phyloP scores from a whole-genome alignment of 805 yeast genomes.

The Grigorovia jiainica region DNA sequence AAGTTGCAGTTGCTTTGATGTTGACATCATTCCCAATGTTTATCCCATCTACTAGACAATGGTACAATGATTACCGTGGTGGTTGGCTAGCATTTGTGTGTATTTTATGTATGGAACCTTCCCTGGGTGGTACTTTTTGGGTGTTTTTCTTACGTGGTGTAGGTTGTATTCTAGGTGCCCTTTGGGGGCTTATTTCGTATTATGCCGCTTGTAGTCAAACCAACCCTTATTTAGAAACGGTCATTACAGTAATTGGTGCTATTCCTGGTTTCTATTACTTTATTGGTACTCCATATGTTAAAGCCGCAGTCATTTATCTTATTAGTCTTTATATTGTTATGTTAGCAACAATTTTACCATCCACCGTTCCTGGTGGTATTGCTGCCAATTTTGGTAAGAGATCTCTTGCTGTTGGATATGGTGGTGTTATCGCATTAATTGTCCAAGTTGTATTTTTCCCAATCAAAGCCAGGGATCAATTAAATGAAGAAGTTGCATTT shows the following conservation, averaged over 20 bases:
- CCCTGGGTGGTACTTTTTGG: conserved; percentile 42
- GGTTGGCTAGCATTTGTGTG: conserved; percentile 48
- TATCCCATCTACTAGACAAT: conserved; percentile 36
- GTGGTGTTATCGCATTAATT: conserved; percentile 38
- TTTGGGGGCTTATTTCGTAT: conserved; percentile 41
- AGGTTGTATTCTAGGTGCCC: conserved; percentile 39
- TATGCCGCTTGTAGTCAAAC: conserved; percentile 35
- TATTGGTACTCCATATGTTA: conserved; percentile 39
- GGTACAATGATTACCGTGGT: conserved; percentile 41
- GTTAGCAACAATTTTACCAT: conserved; percentile 36
- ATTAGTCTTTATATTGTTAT: conserved; percentile 40
- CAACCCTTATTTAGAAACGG: conserved; percentile 34
- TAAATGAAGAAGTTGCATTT: conserved; percentile 34
- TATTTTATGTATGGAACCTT: conserved; percentile 39
- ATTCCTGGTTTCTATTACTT: conserved; percentile 38
- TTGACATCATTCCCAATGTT: conserved; percentile 44
- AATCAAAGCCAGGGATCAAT: conserved; percentile 37
- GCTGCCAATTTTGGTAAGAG: conserved; percentile 38
- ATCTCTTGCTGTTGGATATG: conserved; percentile 41
- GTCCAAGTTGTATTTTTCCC: conserved; percentile 41
- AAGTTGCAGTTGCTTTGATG: conserved; percentile 37
- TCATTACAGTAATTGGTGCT: conserved; percentile 36
- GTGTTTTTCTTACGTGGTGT: conserved; percentile 38
- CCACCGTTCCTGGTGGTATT: conserved; percentile 31
- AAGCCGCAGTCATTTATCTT: conserved; percentile 41